Base-by-base conservation (phyloP, 306 rosid genomes). In the Gastrolobium bilobum region DNA sequence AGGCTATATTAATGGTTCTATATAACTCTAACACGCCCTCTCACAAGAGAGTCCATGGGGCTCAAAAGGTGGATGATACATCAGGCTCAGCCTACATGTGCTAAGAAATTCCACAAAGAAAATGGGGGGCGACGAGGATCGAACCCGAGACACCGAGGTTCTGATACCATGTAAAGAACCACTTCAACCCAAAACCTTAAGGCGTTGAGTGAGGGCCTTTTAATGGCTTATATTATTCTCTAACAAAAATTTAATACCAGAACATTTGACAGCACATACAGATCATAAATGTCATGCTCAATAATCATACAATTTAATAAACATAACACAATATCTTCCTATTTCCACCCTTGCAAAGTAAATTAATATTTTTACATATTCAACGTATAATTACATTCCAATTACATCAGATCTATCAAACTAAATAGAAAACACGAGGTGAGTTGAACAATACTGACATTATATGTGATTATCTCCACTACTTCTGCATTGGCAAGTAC, bases 401-500 rank as follows among this genome's bases (percentile, higher is more conserved):
- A 33, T 79, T 59, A 66, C 61, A 71, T 50, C 10, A 76, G 47
- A 57, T 67, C 50, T 42, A 73, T 80, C 56, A 73, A 68, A 69
- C 29, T 42, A 53, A 71, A 69, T 31, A 51, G 34, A 13, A 65
- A 60, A 53, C 60, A 60, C 29, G 10, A n/a, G 48, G 34, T 69
- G 72, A 64, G 71, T 70, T 50, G 73, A 79, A 20, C 47, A 73
- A 59, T 75, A 90, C 99, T 90, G 6, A 96, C 99, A 84, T 91
- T 89, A 73, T 96, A 96, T 77, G 99, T 89, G 84, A 96, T 85
- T 86, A 96, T 96, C 97, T 96, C 99, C 76, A 96, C 98, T 59
- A 96, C 98, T 90, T 96, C 99, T 20, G 99, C 99, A 84, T 96
- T 96, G 73, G 92, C 97, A 79, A 96, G 99, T 50, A 77, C 89